phyloP scores from a whole-genome alignment of 768 basidiomycete genomes.

The Xerocomellus chrysenteron region DNA sequence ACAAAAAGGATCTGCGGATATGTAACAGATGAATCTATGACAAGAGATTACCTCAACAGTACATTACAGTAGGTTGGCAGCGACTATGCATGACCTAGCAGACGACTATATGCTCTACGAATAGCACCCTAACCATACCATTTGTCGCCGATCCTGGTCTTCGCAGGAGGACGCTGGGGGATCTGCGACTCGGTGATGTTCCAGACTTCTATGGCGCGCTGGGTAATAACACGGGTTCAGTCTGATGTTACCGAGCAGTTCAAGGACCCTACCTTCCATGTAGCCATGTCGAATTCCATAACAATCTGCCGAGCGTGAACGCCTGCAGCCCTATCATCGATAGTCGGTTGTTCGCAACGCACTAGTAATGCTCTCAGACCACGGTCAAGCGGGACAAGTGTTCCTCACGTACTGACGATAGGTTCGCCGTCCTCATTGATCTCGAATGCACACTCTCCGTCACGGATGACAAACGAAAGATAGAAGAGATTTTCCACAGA shows the following conservation, averaged over 20 bases:
- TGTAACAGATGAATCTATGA: not conserved
- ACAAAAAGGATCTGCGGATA: not conserved
- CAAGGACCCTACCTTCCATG: conserved; percentile 68
- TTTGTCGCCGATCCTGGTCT: conserved; percentile 56
- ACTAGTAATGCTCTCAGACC: conserved; percentile 36
- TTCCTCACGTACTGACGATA: conserved; percentile 58
- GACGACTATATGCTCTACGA: not conserved
- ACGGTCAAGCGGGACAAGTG: not conserved
- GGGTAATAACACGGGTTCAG: not conserved
- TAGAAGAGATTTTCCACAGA: conserved; percentile 98
- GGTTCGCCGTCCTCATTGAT: conserved; percentile 67
- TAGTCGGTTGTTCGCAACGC: conserved; percentile 60
- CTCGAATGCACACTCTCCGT: conserved; percentile 78
- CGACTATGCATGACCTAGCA: conserved; percentile 1
- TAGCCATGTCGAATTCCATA: conserved; percentile 86
- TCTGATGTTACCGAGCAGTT: not conserved
- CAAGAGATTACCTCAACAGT: conserved; percentile 15
- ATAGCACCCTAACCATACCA: conserved; percentile 60
- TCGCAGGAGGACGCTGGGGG: conserved; percentile 65
- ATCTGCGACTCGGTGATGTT: conserved; percentile 74
- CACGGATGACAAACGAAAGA: conserved; percentile 87
- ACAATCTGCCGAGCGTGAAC: conserved; percentile 82
- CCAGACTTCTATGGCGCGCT: conserved; percentile 89
- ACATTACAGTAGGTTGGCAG: conserved; percentile 14
- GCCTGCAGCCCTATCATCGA: conserved; percentile 61